These are phyloP conservation scores for Rubroshorea leprosula DNA, from an alignment of 345 rosid species.

Conservation along the genomic window DNA sequence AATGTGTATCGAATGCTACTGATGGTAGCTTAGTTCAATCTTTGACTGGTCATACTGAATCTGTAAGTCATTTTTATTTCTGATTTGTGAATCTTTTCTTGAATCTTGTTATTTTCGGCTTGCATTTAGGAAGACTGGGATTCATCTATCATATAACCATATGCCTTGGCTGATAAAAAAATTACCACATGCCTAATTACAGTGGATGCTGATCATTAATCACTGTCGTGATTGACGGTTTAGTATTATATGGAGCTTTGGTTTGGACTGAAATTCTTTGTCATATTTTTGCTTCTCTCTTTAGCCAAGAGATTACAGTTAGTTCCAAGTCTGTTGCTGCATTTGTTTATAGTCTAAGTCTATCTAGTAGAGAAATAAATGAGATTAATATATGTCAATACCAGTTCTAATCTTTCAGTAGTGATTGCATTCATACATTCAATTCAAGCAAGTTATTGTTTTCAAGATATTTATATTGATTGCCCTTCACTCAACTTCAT, in stretches of 20 bases:
- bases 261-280: neutral
- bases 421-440: no score
- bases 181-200: neutral
- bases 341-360: neutral
- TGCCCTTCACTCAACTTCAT: no score
- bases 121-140: neutral
- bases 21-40: slow-evolving; percentile 96
- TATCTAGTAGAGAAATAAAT: no score
- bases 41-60: slow-evolving; percentile 91
- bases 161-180: neutral
- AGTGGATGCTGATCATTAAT: neutral
- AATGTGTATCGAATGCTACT: slow-evolving; percentile 98
- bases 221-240: neutral
- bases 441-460: no score
- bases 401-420: no score
- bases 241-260: neutral
- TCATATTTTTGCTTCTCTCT: neutral
- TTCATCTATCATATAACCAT: slow-evolving; percentile 3
- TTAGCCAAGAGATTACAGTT: neutral
- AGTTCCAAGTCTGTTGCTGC: neutral
- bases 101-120: neutral
- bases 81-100: neutral
- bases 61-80: slow-evolving; percentile 50
- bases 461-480: no score
- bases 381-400: no score